Conservation (phyloP, 164 flowering plant genomes). For the Magnolia kwangsiensis region DNA sequence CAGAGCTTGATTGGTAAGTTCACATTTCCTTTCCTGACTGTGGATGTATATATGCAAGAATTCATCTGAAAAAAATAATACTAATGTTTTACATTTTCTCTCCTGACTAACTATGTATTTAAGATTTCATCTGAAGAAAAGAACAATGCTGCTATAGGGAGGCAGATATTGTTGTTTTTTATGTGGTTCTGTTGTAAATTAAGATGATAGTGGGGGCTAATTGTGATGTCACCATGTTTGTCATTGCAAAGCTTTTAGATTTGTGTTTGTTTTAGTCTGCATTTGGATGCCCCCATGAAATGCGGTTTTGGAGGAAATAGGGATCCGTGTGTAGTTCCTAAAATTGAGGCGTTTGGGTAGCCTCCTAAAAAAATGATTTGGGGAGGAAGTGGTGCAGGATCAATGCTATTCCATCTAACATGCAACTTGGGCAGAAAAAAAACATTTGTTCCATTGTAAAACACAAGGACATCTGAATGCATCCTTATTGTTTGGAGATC, state of each 20-base stretch:
- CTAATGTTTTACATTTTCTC: too few species aligned
- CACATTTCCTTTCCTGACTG: not conserved
- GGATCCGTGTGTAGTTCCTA: too few species aligned
- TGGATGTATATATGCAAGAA: too few species aligned
- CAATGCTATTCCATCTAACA: not conserved
- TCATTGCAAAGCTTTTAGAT: not conserved
- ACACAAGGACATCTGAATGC: not conserved
- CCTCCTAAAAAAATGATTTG: not conserved
- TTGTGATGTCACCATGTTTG: not conserved
- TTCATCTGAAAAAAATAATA: too few species aligned
- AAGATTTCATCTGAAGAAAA: too few species aligned
- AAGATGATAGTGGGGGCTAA: not conserved
- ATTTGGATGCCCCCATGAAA: not conserved
- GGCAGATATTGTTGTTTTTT: too few species aligned
- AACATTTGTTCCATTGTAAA: not conserved
- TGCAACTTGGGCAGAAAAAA: not conserved
- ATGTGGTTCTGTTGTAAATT: not conserved
- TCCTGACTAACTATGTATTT: too few species aligned
- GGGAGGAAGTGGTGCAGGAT: not conserved
- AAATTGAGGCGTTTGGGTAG: too few species aligned
- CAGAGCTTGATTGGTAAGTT: constrained; percentile 49
- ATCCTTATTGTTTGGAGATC: not conserved
- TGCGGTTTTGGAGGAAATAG: too few species aligned
- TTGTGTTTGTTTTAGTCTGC: not conserved
- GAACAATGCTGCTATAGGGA: too few species aligned